These are phyloP conservation scores for Conticribra weissflogii DNA, from an alignment of 108 stramenopile genomes.

Conservation along the genomic window DNA sequence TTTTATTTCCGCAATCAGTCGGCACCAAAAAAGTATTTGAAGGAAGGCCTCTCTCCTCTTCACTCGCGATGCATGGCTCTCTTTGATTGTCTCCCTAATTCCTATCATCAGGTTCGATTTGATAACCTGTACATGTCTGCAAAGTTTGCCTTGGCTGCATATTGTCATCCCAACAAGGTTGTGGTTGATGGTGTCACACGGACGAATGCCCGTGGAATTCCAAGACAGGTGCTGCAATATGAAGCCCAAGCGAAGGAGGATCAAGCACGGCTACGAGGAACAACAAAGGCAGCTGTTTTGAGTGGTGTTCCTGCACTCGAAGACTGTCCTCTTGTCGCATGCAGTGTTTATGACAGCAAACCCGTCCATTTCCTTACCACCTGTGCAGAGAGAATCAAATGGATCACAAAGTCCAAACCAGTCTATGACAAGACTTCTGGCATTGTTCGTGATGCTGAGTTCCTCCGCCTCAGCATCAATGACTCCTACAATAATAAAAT, in stretches of 20 bases:
- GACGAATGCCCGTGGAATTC: too few relatives aligned
- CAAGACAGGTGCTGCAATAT: too few relatives aligned
- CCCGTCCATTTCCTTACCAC: conserved; percentile 30
- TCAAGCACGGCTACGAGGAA: too few relatives aligned
- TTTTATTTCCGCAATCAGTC: conserved; percentile 12
- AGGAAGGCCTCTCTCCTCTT: conserved; percentile 1
- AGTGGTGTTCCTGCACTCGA: too few relatives aligned
- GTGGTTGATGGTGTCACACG: too few relatives aligned
- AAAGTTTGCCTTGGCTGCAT: too few relatives aligned
- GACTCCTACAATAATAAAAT: conserved; percentile 35
- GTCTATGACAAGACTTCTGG: conserved; percentile 6
- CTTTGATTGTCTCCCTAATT: neutral
- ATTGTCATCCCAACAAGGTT: too few relatives aligned
- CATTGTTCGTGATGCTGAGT: neutral
- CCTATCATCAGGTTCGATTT: conserved; percentile 2
- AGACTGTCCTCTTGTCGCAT: conserved; percentile 8
- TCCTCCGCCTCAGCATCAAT: conserved; percentile 17
- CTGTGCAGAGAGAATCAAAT: conserved; percentile 7
- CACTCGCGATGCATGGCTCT: conserved; percentile 1
- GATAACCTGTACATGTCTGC: conserved; percentile 21
- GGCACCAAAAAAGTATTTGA: conserved; percentile 16
- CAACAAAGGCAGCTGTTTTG: too few relatives aligned
- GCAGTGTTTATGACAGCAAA: conserved; percentile 34
- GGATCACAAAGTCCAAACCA: conserved; percentile 19
- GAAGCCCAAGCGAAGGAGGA: too few relatives aligned